phyloP scores from a whole-genome alignment of 1,284 basidiomycete species.

The Cryptococcus sp. region DNA sequence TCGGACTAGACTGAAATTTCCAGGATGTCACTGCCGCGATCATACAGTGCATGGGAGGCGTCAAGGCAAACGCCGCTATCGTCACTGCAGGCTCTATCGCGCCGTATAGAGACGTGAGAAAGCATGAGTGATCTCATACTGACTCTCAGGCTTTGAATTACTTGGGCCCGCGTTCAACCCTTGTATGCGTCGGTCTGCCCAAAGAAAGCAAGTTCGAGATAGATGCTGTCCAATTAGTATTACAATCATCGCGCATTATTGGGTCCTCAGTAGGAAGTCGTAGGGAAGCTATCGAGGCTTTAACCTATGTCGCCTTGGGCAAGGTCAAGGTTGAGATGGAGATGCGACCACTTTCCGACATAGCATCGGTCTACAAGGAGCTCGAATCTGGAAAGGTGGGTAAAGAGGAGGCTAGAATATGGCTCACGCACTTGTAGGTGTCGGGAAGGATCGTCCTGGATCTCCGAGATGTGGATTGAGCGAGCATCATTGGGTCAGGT shows the following conservation, averaged over 20 bases:
- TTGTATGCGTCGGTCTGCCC: not conserved
- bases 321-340: slow-evolving; percentile 1
- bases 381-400: not conserved
- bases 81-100: slow-evolving; percentile 1
- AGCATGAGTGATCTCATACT: not conserved
- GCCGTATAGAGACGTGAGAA: not conserved
- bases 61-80: not conserved
- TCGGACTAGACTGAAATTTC: not conserved
- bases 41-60: not conserved
- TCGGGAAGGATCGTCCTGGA: not conserved
- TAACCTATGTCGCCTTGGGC: not conserved
- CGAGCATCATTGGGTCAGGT: no score
- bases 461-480: not conserved
- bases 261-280: not conserved
- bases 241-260: not conserved
- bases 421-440: not conserved
- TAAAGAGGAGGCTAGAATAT: not conserved
- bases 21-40: not conserved
- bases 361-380: slow-evolving; percentile 1
- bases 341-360: not conserved
- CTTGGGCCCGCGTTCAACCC: not conserved
- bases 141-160: not conserved
- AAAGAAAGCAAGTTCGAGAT: not conserved
- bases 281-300: not conserved
- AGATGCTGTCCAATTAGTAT: not conserved